Conservation (phyloP, 208 protist genomes). For the Leishmania turanica region DNA sequence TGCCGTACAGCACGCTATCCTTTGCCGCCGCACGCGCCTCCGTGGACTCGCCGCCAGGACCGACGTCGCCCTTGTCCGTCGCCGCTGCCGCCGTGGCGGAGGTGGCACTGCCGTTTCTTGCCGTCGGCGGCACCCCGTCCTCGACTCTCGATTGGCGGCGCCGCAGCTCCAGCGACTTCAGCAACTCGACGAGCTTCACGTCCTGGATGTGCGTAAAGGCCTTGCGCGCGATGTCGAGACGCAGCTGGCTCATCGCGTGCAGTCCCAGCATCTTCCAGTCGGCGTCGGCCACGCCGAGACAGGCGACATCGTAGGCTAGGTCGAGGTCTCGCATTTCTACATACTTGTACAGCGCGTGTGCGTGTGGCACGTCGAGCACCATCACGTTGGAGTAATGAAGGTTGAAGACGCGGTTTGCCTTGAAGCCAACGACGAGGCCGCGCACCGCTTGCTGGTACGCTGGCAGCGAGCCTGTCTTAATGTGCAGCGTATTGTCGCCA, state of each 20-base stretch:
- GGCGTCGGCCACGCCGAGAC: conserved; percentile 92
- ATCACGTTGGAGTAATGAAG: conserved; percentile 86
- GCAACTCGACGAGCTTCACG: conserved; percentile 92
- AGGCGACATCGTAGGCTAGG: conserved; percentile 92
- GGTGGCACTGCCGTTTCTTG: background rate
- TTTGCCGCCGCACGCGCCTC: conserved; percentile 14
- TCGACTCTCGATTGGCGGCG: conserved; percentile 41
- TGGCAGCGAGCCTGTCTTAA: conserved; percentile 94
- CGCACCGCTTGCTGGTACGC: conserved; percentile 93
- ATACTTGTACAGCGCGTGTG: conserved; percentile 90
- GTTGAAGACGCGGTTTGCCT: conserved; percentile 95
- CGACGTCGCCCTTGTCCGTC: background rate
- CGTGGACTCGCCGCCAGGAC: conserved; percentile 12
- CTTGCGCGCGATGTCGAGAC: conserved; percentile 91
- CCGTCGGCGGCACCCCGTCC: background rate
- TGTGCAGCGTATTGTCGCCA: conserved; percentile 79
- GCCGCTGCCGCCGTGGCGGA: background rate
- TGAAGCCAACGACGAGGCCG: conserved; percentile 96
- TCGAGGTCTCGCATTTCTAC: conserved; percentile 92
- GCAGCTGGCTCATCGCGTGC: conserved; percentile 89
- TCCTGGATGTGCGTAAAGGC: conserved; percentile 94
- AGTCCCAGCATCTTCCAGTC: conserved; percentile 96
- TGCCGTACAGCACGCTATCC: conserved; percentile 69
- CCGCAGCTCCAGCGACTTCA: conserved; percentile 86
- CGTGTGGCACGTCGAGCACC: conserved; percentile 94